A percentile compares a stretch with the other conserved stretches of the same genome.
Conservation (phyloP, 768 basidiomycete species). For the Cystofilobasidium bisporidii region DNA sequence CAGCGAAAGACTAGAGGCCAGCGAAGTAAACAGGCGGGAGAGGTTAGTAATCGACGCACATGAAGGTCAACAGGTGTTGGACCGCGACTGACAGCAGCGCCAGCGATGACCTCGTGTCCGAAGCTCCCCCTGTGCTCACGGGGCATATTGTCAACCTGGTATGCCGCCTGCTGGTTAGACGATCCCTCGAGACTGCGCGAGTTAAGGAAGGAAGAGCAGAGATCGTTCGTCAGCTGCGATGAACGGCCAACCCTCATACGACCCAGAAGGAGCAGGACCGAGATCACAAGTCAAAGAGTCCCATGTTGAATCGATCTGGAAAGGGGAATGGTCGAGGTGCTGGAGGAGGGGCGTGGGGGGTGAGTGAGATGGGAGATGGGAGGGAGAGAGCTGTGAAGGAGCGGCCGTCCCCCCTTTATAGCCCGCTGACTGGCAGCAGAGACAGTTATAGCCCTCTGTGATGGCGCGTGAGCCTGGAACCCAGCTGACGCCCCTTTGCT, state of each 20-base stretch:
- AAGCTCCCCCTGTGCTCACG: neutral
- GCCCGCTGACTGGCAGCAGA: too few relatives aligned
- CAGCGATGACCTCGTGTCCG: constrained; percentile 6
- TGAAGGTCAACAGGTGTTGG: neutral
- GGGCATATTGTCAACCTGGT: neutral
- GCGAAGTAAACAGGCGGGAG: neutral
- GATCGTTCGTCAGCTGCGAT: neutral
- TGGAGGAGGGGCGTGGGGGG: too few relatives aligned
- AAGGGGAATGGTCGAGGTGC: neutral
- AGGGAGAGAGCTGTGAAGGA: too few relatives aligned
- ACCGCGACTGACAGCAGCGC: neutral
- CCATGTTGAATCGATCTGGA: neutral
- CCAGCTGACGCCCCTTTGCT: too few relatives aligned
- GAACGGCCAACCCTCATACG: neutral
- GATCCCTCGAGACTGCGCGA: constrained; percentile 1
- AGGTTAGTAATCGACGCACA: neutral
- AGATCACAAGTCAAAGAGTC: constrained; percentile 1
- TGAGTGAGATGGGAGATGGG: neutral
- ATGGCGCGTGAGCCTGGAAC: too few relatives aligned
- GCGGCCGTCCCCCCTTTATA: too few relatives aligned
- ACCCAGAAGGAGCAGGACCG: neutral
- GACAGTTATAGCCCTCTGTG: too few relatives aligned
- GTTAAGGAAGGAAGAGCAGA: neutral
- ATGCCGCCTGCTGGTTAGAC: neutral
- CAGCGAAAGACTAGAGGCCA: constrained; percentile 4